phyloP scores from a whole-genome alignment of 2,329 filamentous ascomycete genomes.

The Trichophyton verrucosum region DNA sequence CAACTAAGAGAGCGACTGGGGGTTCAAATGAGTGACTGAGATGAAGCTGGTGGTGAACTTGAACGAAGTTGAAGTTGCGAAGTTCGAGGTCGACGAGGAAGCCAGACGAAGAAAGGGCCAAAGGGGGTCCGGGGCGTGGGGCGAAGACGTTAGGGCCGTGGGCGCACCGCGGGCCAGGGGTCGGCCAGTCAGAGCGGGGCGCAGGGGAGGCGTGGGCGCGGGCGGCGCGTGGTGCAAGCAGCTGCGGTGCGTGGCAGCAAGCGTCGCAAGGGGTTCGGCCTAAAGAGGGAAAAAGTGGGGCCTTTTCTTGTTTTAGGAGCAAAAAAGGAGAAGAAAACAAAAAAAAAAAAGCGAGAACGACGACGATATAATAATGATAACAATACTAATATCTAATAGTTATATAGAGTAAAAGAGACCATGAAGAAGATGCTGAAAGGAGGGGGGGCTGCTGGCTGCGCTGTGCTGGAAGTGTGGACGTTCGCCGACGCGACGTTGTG shows the following conservation, averaged over 20 bases:
- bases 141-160: not conserved
- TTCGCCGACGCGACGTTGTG: too few species aligned
- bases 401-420: not conserved
- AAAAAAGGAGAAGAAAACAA: too few species aligned
- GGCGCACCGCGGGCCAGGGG: not conserved
- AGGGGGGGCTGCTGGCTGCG: too few species aligned
- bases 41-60: slow-evolving; percentile 2
- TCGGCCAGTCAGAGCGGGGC: not conserved
- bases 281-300: too few species aligned
- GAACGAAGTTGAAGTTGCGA: slow-evolving; percentile 13
- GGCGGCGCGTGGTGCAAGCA: not conserved
- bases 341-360: not conserved
- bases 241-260: not conserved
- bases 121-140: slow-evolving; percentile 9
- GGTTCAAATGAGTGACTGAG: slow-evolving; percentile 7
- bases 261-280: not conserved
- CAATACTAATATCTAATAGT: not conserved
- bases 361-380: not conserved
- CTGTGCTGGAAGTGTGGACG: too few species aligned
- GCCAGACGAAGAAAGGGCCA: slow-evolving; percentile 13
- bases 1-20: slow-evolving; percentile 11
- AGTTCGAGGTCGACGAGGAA: slow-evolving; percentile 15
- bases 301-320: too few species aligned
- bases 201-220: too few species aligned
- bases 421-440: not conserved